Percentiles rank a stretch among this genome's conserved stretches.
Evolutionary conservation across 805 yeast genomes (phyloP).

Genomic region (Yamadazyma takamatsuzukensis): DNA sequence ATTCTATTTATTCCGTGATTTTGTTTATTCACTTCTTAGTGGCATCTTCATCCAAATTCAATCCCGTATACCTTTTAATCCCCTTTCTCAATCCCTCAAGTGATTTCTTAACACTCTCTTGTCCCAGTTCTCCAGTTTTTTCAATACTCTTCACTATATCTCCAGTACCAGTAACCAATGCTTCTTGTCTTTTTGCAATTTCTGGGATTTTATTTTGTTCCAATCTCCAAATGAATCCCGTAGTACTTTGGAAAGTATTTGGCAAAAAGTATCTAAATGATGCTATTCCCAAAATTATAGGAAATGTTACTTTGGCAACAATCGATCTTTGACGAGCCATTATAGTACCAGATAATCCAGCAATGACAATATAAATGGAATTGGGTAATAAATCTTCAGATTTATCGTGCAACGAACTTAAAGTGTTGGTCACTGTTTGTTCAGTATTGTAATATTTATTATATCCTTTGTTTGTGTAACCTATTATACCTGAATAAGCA

Average conservation of each 20-base stretch:
- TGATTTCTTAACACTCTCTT: slow-evolving; percentile 31
- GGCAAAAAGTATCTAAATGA: slow-evolving; percentile 75
- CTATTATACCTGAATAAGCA: slow-evolving; percentile 21
- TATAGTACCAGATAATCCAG: slow-evolving; percentile 69
- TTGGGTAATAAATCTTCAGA: slow-evolving; percentile 73
- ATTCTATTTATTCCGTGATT: too few species aligned
- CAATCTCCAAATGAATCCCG: slow-evolving; percentile 52
- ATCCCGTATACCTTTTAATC: slow-evolving; percentile 59
- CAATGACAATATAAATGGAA: slow-evolving; percentile 62
- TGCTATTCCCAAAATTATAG: slow-evolving; percentile 55
- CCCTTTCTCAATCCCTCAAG: slow-evolving; percentile 38
- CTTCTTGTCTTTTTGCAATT: slow-evolving; percentile 59
- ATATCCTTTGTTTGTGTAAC: slow-evolving; percentile 46
- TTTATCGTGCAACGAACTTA: slow-evolving; percentile 59
- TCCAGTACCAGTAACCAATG: slow-evolving; percentile 43
- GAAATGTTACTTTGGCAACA: slow-evolving; percentile 51
- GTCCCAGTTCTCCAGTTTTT: slow-evolving; percentile 36
- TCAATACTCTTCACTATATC: slow-evolving; percentile 43
- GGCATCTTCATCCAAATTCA: slow-evolving; percentile 62
- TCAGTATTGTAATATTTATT: slow-evolving; percentile 55
- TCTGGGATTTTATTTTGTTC: slow-evolving; percentile 62
- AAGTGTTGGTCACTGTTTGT: slow-evolving; percentile 57
- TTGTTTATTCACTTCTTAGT: slow-evolving; percentile 42
- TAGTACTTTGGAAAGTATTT: slow-evolving; percentile 60
- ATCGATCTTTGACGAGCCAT: slow-evolving; percentile 65